These are phyloP conservation scores for Carex cristatella DNA, from an alignment of 176 grass and related monocot species.

Conservation along the genomic window DNA sequence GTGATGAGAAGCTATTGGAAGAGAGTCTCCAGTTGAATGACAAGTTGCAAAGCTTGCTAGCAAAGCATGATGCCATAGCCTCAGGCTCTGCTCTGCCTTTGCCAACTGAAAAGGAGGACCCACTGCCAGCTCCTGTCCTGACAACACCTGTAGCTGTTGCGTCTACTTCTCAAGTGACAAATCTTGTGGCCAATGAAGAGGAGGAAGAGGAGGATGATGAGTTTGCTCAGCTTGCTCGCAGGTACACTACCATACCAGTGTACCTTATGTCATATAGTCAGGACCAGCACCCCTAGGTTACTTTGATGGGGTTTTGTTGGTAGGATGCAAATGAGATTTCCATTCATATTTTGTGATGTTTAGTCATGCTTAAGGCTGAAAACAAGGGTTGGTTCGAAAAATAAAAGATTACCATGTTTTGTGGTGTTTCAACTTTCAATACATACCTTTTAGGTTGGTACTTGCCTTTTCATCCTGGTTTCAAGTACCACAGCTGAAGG, in stretches of 20 bases:
- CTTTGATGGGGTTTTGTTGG: not conserved
- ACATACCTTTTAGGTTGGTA: not conserved
- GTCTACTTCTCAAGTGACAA: slow-evolving; percentile 14
- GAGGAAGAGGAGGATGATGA: slow-evolving; percentile 61
- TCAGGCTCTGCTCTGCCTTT: slow-evolving; percentile 51
- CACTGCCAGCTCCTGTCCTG: not conserved
- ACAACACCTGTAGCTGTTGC: slow-evolving; percentile 23
- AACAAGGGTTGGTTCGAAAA: not conserved
- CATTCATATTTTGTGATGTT: not conserved
- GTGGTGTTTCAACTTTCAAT: not conserved
- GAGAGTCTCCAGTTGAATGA: slow-evolving; percentile 80
- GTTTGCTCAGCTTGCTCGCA: slow-evolving; percentile 69
- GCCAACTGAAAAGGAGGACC: slow-evolving; percentile 28
- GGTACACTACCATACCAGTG: slow-evolving; percentile 20
- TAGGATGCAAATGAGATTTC: not conserved
- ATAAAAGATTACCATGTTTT: no score
- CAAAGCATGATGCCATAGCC: slow-evolving; percentile 65
- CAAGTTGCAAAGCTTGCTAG: slow-evolving; percentile 56
- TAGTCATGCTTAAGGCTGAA: not conserved
- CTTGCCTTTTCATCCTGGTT: not conserved
- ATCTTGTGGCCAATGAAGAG: slow-evolving; percentile 27
- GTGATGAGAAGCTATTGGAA: slow-evolving; percentile 61
- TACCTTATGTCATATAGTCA: not conserved
- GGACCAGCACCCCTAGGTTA: not conserved
- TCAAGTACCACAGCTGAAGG: not conserved